Evolutionary conservation across 768 basidiomycete species (phyloP).

Genomic region (Boletus rubropictus): DNA sequence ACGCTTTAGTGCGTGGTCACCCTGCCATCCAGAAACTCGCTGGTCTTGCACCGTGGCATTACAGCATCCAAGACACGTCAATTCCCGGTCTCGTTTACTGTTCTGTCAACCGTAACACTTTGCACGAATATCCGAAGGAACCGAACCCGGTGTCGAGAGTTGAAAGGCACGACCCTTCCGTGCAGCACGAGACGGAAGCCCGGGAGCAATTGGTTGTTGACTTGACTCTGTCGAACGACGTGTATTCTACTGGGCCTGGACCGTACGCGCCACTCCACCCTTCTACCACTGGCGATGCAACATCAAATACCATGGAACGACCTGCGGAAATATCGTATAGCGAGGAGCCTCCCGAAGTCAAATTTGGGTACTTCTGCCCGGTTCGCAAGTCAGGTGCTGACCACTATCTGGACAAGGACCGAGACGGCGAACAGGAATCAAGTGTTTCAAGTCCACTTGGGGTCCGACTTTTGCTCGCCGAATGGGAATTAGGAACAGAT

Average conservation of each 20-base stretch:
- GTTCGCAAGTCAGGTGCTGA: slow-evolving; percentile 27
- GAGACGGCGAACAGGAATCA: slow-evolving; percentile 9
- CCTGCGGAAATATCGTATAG: slow-evolving; percentile 43
- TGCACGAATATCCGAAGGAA: slow-evolving; percentile 36
- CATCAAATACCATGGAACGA: slow-evolving; percentile 9
- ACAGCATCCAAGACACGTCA: slow-evolving; percentile 45
- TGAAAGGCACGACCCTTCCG: slow-evolving; percentile 35
- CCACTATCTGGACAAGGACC: slow-evolving; percentile 25
- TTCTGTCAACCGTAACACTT: slow-evolving; percentile 29
- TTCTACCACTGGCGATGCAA: not conserved
- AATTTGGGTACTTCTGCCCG: slow-evolving; percentile 61
- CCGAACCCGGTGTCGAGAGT: slow-evolving; percentile 40
- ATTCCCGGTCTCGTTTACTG: slow-evolving; percentile 37
- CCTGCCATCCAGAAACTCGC: slow-evolving; percentile 37
- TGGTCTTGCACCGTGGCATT: slow-evolving; percentile 47
- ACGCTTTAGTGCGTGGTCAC: slow-evolving; percentile 45
- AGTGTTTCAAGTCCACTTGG: slow-evolving; percentile 41
- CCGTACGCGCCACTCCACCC: slow-evolving; percentile 27
- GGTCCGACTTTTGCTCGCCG: slow-evolving; percentile 57
- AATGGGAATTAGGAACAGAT: slow-evolving; percentile 58
- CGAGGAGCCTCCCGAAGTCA: slow-evolving; percentile 50
- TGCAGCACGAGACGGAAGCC: slow-evolving; percentile 47
- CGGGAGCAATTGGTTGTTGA: slow-evolving; percentile 61
- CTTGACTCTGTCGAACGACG: slow-evolving; percentile 50
- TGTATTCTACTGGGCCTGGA: slow-evolving; percentile 43